phyloP scores from a whole-genome alignment of 345 rosid genomes.

The Camelina sativa region DNA sequence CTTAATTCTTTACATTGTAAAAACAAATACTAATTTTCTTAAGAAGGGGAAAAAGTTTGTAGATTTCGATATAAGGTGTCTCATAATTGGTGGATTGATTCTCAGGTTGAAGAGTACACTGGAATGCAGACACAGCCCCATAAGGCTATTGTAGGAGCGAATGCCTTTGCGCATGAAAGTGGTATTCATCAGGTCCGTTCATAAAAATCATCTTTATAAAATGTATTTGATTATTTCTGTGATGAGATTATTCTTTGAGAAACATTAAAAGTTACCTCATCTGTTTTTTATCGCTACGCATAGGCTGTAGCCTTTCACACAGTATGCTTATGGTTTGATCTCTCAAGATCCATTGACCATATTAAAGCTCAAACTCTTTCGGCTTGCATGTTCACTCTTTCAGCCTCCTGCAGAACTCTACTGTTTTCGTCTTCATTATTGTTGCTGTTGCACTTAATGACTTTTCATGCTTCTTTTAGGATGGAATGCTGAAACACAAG shows the following conservation, averaged over 20 bases:
- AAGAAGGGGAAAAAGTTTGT: slow-evolving; percentile 7
- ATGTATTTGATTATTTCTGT: slow-evolving; percentile 5
- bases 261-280: slow-evolving; percentile 5
- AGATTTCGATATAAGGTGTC: neutral
- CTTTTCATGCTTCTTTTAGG: slow-evolving; percentile 52
- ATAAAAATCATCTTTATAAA: neutral
- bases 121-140: slow-evolving; percentile 92
- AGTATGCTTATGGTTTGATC: slow-evolving; percentile 5
- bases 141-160: slow-evolving; percentile 95
- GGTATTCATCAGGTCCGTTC: slow-evolving; percentile 87
- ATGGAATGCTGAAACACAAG: slow-evolving; percentile 95
- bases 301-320: slow-evolving; percentile 17
- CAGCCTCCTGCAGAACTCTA: slow-evolving; percentile 18
- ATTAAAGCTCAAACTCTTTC: neutral
- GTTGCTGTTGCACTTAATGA: neutral
- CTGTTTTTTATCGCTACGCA: neutral
- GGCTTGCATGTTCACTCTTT: slow-evolving; percentile 24
- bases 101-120: slow-evolving; percentile 90
- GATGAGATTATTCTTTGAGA: slow-evolving; percentile 4
- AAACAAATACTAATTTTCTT: neutral
- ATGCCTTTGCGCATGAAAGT: slow-evolving; percentile 98
- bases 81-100: slow-evolving; percentile 13
- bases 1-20: slow-evolving; percentile 4
- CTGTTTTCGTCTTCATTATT: neutral
- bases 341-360: slow-evolving; percentile 2